A percentile compares a stretch with the other conserved stretches of the same genome.
phyloP scores from a whole-genome alignment of 352 stramenopile species.

The Hyaloperonospora brassicae region DNA sequence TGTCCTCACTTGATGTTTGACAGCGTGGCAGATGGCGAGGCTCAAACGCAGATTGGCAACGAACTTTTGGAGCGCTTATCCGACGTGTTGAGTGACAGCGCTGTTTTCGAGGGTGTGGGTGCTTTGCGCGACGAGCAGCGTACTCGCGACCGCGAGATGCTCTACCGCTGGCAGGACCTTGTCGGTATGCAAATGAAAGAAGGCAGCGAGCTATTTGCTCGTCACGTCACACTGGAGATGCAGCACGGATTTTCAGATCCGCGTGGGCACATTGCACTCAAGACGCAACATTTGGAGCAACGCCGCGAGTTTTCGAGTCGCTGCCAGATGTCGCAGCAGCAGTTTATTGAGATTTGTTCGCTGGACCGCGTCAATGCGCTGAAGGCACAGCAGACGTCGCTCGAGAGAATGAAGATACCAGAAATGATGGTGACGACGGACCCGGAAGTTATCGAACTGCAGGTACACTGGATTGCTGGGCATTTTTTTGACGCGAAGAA shows the following conservation, averaged over 20 bases:
- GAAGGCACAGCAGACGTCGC: slow-evolving; percentile 59
- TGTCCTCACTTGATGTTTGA: slow-evolving; percentile 71
- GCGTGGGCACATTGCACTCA: slow-evolving; percentile 41
- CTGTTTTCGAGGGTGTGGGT: slow-evolving; percentile 61
- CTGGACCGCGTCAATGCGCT: slow-evolving; percentile 56
- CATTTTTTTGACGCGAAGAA: background rate
- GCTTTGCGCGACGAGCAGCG: slow-evolving; percentile 54
- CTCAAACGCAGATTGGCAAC: slow-evolving; percentile 35
- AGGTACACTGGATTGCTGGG: slow-evolving; percentile 30
- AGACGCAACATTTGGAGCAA: slow-evolving; percentile 58
- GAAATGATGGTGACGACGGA: slow-evolving; percentile 57
- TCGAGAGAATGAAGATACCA: slow-evolving; percentile 67
- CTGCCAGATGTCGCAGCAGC: slow-evolving; percentile 65
- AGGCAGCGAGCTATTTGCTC: slow-evolving; percentile 55
- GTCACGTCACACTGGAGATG: slow-evolving; percentile 44
- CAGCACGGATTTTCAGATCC: slow-evolving; percentile 36
- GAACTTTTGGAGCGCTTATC: slow-evolving; percentile 55
- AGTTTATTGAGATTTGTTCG: slow-evolving; percentile 70
- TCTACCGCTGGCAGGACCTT: slow-evolving; percentile 76
- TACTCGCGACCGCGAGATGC: slow-evolving; percentile 52
- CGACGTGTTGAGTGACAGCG: slow-evolving; percentile 48
- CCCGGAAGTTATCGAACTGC: slow-evolving; percentile 29
- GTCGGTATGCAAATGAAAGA: slow-evolving; percentile 81
- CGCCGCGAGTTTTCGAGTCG: slow-evolving; percentile 56
- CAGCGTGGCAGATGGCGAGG: slow-evolving; percentile 22